Evolutionary conservation across 345 rosid species (phyloP), one percentile per base, ranked within the genome.

Genomic region (Trapa incisa): DNA sequence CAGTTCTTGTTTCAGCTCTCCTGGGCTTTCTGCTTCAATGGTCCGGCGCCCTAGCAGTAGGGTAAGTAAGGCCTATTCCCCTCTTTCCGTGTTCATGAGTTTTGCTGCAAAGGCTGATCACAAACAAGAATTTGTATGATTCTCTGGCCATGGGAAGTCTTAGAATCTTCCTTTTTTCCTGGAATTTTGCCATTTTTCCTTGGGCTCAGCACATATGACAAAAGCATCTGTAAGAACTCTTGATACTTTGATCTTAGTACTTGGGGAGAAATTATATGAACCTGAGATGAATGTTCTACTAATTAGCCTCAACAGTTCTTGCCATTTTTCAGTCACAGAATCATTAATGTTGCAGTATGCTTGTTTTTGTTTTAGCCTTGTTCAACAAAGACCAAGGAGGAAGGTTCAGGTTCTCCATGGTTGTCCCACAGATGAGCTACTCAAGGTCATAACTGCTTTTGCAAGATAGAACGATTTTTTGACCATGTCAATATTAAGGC

Each of bases 21-120:
- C 85, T 94, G 8, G 99, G 99, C 42, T 94, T 94, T 70, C 91
- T 91, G 57, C 87, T 94, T 11, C 99, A 94, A 50, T 87, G 96
- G 97, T 94, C 97, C 6, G 99, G 97, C 32, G 97, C 97, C 65
- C 81, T 94, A 68, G 97, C 97, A 58, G 86, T 94, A 11, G 96
- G 99, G 97, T 94, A 69, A 79, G 85, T 53, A 65, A 22, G 5
- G 5, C 37, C 32, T 29, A 52, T 29, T 22, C 4, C 53, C 6
- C 13, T 32, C 22, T 38, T 42, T 48, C 48, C 48, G 11, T 45
- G 8, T 64, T 48, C 36, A n/a, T 0, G 37, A 60, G 0, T 13
- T 69, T 22, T 22, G 29, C 29, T 22, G 29, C 29, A 0, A 22
- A 22, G 29, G 29, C 29, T 22, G 29, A 22, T 22, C 29, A 22